phyloP scores from a whole-genome alignment of 1,284 basidiomycete species.

The Cryptococcus sp. region DNA sequence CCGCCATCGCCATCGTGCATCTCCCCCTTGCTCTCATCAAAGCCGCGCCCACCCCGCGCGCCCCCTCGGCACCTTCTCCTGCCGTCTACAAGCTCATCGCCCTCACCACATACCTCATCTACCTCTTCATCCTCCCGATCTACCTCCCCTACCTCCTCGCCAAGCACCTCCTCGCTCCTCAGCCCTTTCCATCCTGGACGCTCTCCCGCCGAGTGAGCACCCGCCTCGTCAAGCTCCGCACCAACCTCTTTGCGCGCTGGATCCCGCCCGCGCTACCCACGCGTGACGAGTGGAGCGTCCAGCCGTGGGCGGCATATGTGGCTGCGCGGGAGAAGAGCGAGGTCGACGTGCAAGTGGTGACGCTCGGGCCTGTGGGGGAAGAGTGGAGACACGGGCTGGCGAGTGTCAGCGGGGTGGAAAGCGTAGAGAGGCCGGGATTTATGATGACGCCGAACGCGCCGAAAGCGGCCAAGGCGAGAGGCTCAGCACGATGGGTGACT shows the following conservation, averaged over 20 bases:
- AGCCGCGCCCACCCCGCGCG: too few species aligned
- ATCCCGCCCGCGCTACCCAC: conserved; percentile 2
- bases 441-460: conserved; percentile 21
- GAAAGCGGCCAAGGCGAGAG: not conserved
- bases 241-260: conserved; percentile 1
- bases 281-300: conserved; percentile 7
- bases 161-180: not conserved
- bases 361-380: conserved; percentile 3
- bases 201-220: conserved; percentile 1
- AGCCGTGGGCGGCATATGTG: not conserved
- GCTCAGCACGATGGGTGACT: not conserved
- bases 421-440: conserved; percentile 14
- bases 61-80: not conserved
- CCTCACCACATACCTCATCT: not conserved
- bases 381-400: conserved; percentile 11
- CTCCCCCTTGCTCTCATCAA: too few species aligned
- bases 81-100: conserved; percentile 1
- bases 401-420: conserved; percentile 3
- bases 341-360: conserved; percentile 9
- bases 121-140: not conserved
- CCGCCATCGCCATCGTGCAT: too few species aligned
- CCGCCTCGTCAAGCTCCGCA: not conserved
- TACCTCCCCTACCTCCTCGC: conserved; percentile 3
- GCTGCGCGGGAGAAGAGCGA: conserved; percentile 1
- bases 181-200: conserved; percentile 8